Percentiles rank a stretch among this genome's conserved stretches.
phyloP scores from a whole-genome alignment of 2,329 filamentous ascomycete genomes.

The Penicillium sp. region DNA sequence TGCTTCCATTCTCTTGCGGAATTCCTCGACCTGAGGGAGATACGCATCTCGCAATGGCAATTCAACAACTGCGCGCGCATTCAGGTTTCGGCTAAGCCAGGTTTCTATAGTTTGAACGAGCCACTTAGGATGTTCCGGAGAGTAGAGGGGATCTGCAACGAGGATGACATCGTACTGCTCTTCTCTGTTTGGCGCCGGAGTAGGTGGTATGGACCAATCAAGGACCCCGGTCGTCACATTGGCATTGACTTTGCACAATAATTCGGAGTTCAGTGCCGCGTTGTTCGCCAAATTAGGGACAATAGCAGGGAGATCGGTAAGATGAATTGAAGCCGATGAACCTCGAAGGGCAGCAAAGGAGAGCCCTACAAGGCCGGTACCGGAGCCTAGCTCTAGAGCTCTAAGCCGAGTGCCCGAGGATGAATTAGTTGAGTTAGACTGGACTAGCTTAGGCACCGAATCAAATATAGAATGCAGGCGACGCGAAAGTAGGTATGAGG shows the following conservation, averaged over 20 bases:
- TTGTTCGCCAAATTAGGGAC: conserved; percentile 77
- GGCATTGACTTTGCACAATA: conserved; percentile 55
- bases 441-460: conserved; percentile 29
- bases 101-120: conserved; percentile 66
- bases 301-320: conserved; percentile 84
- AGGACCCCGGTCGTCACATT: conserved; percentile 61
- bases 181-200: conserved; percentile 25
- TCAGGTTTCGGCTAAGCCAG: conserved; percentile 57
- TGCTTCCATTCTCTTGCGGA: conserved; percentile 58
- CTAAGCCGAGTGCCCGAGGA: conserved; percentile 24
- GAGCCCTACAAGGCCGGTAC: conserved; percentile 86
- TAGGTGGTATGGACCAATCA: conserved; percentile 59
- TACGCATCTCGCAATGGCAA: conserved; percentile 73
- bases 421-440: conserved; percentile 20
- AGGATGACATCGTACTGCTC: conserved; percentile 63
- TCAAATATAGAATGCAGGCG: conserved; percentile 53
- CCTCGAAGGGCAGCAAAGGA: conserved; percentile 71
- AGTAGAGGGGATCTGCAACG: conserved; percentile 83
- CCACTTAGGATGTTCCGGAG: conserved; percentile 72
- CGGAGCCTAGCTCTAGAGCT: conserved; percentile 77
- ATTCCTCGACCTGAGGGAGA: conserved; percentile 57
- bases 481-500: conserved; percentile 78
- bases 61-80: conserved; percentile 70
- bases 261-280: conserved; percentile 57
- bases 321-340: conserved; percentile 54